Evolutionary conservation across 768 basidiomycete species (phyloP).

Genomic region (Kwoniella bestiolae): DNA sequence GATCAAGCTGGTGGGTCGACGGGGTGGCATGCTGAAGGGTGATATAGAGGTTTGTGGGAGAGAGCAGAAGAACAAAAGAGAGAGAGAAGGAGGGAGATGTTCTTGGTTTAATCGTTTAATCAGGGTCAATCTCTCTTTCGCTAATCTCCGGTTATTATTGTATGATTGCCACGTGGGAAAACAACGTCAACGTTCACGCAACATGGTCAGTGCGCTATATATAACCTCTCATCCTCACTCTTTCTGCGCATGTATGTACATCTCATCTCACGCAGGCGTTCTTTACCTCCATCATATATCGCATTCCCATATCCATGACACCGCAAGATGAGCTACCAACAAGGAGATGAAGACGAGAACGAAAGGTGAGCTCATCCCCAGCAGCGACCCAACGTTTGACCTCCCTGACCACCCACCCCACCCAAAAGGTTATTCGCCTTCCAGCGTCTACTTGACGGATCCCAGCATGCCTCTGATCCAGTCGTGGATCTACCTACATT

Average conservation of each 20-base stretch:
- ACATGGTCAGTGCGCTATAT: too few species aligned
- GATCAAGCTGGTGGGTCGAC: background rate
- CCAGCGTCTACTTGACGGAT: slow-evolving; percentile 48
- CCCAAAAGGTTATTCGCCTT: slow-evolving; percentile 46
- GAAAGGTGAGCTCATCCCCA: slow-evolving; percentile 5
- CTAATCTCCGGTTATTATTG: too few species aligned
- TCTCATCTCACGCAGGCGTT: too few species aligned
- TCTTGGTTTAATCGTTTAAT: too few species aligned
- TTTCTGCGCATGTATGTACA: too few species aligned
- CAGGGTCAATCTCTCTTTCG: too few species aligned
- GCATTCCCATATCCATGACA: background rate
- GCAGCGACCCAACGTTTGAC: background rate
- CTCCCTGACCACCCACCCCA: background rate
- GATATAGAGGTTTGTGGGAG: background rate
- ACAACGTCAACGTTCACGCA: too few species aligned
- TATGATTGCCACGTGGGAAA: too few species aligned
- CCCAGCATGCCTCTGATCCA: slow-evolving; percentile 29
- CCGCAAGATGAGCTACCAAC: background rate
- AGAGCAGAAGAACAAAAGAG: background rate
- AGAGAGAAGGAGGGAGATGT: too few species aligned
- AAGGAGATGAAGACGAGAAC: slow-evolving; percentile 12
- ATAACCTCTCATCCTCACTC: too few species aligned
- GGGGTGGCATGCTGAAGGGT: background rate
- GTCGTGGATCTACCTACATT: slow-evolving; percentile 45
- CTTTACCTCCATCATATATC: background rate